phyloP scores from a whole-genome alignment of 345 rosid species.

The Dimocarpus longan region DNA sequence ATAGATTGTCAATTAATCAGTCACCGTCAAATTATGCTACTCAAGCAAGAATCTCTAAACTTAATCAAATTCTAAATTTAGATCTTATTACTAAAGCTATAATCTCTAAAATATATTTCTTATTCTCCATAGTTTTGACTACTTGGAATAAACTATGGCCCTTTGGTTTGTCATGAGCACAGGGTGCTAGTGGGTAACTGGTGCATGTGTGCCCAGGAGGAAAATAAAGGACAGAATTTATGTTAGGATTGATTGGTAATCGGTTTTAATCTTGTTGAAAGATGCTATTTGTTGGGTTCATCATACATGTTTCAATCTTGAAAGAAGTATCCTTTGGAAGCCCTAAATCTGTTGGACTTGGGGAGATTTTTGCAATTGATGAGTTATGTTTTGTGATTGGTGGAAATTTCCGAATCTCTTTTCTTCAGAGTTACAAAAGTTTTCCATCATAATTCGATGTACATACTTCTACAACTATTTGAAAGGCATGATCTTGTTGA shows the following conservation, averaged over 20 bases:
- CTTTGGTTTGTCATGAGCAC: not conserved
- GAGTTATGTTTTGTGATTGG: not conserved
- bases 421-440: not conserved
- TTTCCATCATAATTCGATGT: not conserved
- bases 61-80: too few species aligned
- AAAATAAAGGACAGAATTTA: not conserved
- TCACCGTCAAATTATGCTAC: too few species aligned
- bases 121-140: not conserved
- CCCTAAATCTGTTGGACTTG: conserved; percentile 1
- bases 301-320: not conserved
- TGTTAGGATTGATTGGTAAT: not conserved
- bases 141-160: not conserved
- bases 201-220: not conserved
- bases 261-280: not conserved
- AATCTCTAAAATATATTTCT: too few species aligned
- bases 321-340: not conserved
- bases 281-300: not conserved
- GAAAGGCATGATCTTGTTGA: not conserved
- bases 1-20: too few species aligned
- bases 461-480: not conserved
- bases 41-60: too few species aligned
- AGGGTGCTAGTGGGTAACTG: conserved; percentile 1
- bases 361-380: not conserved
- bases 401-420: not conserved
- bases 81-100: too few species aligned